Conservation (phyloP, 148 eudicot genomes). For the Suaeda aralocaspica region DNA sequence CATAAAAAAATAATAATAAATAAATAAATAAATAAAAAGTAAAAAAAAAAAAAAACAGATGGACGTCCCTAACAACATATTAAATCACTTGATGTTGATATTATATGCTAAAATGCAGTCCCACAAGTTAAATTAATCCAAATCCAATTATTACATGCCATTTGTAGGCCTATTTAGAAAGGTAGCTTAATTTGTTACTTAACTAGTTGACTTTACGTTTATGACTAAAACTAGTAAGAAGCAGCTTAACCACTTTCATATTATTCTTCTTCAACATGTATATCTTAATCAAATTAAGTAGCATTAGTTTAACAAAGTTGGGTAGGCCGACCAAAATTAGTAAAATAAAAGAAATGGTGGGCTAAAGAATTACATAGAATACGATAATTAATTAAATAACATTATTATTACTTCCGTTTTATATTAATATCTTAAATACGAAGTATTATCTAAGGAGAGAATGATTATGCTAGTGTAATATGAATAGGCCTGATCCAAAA, state of each 20-base stretch:
- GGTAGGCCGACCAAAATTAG: slow-evolving; percentile 25
- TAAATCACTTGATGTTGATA: neutral
- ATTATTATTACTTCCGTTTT: too few species aligned
- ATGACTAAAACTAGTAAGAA: slow-evolving; percentile 15
- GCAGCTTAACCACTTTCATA: slow-evolving; percentile 35
- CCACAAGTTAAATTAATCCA: neutral
- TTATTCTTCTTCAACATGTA: slow-evolving; percentile 20
- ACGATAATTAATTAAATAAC: neutral
- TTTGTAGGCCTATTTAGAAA: slow-evolving; percentile 3
- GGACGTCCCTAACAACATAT: neutral
- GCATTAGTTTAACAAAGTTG: neutral
- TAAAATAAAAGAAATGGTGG: slow-evolving; percentile 11
- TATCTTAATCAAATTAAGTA: neutral
- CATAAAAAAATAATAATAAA: too few species aligned
- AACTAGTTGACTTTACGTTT: slow-evolving; percentile 20
- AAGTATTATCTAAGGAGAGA: too few species aligned
- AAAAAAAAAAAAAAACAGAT: neutral
- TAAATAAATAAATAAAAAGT: too few species aligned
- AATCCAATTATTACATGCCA: slow-evolving; percentile 12
- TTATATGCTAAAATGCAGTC: slow-evolving; percentile 3
- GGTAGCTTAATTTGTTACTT: slow-evolving; percentile 12
- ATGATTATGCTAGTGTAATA: too few species aligned
- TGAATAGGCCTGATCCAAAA: too few species aligned
- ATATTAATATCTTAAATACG: too few species aligned
- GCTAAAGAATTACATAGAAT: slow-evolving; percentile 1